A percentile compares a stretch with the other conserved stretches of the same genome.
phyloP scores from a whole-genome alignment of 768 basidiomycete genomes.

The Kondoa subrosea region DNA sequence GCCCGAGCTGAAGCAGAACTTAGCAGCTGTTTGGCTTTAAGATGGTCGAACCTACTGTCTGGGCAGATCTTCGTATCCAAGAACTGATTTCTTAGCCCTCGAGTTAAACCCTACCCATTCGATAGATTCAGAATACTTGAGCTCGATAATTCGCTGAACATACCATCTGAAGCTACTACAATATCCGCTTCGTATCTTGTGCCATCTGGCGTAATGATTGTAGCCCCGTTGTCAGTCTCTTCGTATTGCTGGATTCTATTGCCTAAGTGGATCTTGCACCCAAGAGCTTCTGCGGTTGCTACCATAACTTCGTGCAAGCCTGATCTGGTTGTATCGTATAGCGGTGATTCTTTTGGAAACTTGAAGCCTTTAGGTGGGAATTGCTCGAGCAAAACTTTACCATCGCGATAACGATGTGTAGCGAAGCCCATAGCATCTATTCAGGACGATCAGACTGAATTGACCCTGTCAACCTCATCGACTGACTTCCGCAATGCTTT shows the following conservation, averaged over 20 bases:
- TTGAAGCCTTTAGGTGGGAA: neutral
- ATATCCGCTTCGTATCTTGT: neutral
- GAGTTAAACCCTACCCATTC: neutral
- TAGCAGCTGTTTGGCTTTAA: too few species aligned
- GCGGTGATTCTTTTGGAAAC: neutral
- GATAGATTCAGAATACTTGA: neutral
- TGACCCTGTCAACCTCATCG: too few species aligned
- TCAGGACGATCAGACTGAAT: too few species aligned
- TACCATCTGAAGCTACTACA: neutral
- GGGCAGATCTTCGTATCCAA: neutral
- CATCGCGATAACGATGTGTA: neutral
- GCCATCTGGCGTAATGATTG: neutral
- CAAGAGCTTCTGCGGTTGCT: neutral
- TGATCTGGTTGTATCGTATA: neutral
- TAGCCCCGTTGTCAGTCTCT: neutral
- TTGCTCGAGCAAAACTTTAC: neutral
- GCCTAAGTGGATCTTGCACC: neutral
- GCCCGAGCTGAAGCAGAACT: too few species aligned
- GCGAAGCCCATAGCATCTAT: neutral
- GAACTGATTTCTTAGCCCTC: neutral
- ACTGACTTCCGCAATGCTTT: neutral
- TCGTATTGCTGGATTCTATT: neutral
- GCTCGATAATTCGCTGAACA: neutral
- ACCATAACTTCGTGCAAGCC: neutral
- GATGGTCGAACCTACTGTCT: too few species aligned